A percentile compares a stretch with the other conserved stretches of the same genome.
Evolutionary conservation across 257 asterid species (phyloP).

Genomic region (Solanum tarijense): DNA sequence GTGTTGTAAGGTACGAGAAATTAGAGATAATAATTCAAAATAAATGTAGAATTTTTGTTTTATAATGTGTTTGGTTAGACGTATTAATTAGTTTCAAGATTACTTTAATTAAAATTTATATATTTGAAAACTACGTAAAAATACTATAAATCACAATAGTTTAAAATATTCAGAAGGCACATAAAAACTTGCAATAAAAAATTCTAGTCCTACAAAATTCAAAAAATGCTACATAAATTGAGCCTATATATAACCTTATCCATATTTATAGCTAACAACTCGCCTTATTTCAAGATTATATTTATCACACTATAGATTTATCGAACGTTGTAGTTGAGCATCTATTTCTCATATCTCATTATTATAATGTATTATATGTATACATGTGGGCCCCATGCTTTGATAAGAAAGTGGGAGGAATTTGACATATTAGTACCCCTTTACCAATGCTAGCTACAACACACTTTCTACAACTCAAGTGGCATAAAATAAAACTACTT

Average conservation of each 20-base stretch:
- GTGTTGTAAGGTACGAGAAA: too few species aligned
- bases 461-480: neutral
- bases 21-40: too few species aligned
- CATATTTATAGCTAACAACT: neutral
- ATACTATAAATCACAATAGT: neutral
- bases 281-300: neutral
- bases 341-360: too few species aligned
- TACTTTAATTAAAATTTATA: neutral
- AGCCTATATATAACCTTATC: neutral
- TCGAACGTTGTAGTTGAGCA: too few species aligned
- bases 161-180: neutral
- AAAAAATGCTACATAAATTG: too few species aligned
- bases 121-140: neutral
- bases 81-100: too few species aligned
- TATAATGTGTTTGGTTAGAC: fast-evolving
- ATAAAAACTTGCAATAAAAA: neutral
- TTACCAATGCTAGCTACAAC: neutral
- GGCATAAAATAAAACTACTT: neutral
- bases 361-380: neutral
- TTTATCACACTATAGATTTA: neutral
- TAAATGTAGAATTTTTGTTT: too few species aligned
- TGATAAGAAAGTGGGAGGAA: neutral
- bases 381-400: neutral
- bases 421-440: neutral
- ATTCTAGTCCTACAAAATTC: neutral